Percentiles rank a stretch among this genome's conserved stretches.
Conservation (phyloP, 2,329 filamentous ascomycete genomes). For the Fragosphaeria purpurea region DNA sequence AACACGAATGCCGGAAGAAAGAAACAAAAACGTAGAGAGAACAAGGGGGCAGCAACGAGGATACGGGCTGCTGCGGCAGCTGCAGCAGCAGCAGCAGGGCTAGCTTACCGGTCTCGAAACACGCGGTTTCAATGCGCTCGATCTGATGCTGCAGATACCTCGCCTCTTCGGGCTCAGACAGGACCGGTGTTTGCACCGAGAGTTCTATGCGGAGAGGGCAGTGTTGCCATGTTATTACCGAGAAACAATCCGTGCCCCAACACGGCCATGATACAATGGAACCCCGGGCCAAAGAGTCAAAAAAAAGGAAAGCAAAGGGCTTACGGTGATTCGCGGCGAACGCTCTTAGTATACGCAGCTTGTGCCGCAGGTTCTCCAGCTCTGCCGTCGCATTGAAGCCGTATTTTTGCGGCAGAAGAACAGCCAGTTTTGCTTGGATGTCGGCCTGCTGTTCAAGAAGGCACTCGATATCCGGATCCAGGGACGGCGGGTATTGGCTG, state of each 20-base stretch:
- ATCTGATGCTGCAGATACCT: constrained; percentile 47
- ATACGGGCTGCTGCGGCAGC: no score
- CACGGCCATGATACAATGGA: no score
- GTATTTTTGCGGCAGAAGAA: constrained; percentile 37
- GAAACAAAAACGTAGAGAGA: not conserved
- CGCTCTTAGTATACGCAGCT: constrained; percentile 38
- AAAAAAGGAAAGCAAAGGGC: constrained; percentile 11
- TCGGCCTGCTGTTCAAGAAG: constrained; percentile 44
- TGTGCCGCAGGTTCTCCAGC: constrained; percentile 46
- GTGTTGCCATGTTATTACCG: no score
- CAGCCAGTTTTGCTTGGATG: constrained; percentile 40
- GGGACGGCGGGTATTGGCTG: constrained; percentile 24
- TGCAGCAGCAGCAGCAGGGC: no score
- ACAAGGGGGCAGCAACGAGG: no score
- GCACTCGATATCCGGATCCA: constrained; percentile 34
- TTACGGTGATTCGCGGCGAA: constrained; percentile 41
- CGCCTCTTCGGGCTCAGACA: constrained; percentile 48
- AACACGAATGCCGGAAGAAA: not conserved
- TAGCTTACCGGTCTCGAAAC: constrained; percentile 36
- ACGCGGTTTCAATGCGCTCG: constrained; percentile 46
- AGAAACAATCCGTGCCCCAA: no score
- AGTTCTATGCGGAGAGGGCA: constrained; percentile 22
- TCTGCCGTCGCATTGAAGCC: constrained; percentile 38
- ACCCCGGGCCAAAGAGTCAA: no score
- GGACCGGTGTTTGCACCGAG: constrained; percentile 29